Evolutionary conservation across 2,329 filamentous ascomycete genomes (phyloP).

Genomic region (Dendrostoma leiphaemia): DNA sequence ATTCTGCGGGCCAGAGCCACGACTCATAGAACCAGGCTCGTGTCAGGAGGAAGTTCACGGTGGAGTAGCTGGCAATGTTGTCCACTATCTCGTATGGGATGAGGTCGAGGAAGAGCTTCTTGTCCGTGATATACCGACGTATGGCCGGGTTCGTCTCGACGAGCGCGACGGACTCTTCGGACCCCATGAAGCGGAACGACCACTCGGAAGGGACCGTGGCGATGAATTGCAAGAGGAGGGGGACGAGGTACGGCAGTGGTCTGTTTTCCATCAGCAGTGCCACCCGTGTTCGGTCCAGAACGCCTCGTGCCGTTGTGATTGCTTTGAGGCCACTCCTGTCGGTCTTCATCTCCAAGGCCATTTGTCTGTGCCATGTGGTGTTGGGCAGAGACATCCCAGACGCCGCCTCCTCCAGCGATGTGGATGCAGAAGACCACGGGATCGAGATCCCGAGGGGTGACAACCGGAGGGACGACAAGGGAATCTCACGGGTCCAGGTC

Average conservation of each 20-base stretch:
- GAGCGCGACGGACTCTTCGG: slow-evolving; percentile 39
- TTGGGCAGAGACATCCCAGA: background rate
- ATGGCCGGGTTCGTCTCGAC: slow-evolving; percentile 11
- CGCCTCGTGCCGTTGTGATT: background rate
- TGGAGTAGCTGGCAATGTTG: slow-evolving; percentile 45
- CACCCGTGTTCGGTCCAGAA: slow-evolving; percentile 27
- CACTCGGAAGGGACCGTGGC: slow-evolving; percentile 54
- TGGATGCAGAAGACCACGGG: no score
- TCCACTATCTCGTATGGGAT: slow-evolving; percentile 47
- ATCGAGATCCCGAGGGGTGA: no score
- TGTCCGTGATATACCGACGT: slow-evolving; percentile 32
- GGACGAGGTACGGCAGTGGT: slow-evolving; percentile 45
- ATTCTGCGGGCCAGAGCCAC: slow-evolving; percentile 48
- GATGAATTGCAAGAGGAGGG: slow-evolving; percentile 55
- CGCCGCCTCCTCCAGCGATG: background rate
- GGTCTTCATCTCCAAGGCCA: background rate
- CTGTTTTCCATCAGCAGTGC: slow-evolving; percentile 55
- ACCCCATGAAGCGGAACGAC: slow-evolving; percentile 57
- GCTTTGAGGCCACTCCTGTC: background rate
- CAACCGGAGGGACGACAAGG: no score
- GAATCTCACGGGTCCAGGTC: no score
- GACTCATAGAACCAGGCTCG: slow-evolving; percentile 50
- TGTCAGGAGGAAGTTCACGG: slow-evolving; percentile 51
- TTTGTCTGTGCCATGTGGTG: slow-evolving; percentile 5
- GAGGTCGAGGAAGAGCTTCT: slow-evolving; percentile 48